These are phyloP conservation scores for Batkoa obscura DNA, from an alignment of 371 early-diverging fungal genomes.

Conservation along the genomic window DNA sequence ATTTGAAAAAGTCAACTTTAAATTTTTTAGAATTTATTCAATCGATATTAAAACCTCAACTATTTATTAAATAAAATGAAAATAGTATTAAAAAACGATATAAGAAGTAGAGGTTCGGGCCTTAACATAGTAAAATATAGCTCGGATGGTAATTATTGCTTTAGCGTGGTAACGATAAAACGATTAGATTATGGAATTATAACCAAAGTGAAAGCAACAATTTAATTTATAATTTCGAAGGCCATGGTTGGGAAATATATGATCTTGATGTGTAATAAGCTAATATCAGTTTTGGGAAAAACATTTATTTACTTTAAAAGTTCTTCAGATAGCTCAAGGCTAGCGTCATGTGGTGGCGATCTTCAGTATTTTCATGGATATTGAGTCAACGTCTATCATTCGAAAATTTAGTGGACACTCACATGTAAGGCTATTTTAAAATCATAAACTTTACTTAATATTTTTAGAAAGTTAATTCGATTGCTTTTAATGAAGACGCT, in stretches of 20 bases:
- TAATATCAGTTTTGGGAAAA: background rate
- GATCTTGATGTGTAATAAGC: background rate
- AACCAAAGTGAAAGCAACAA: background rate
- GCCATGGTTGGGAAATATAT: background rate
- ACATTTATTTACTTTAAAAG: background rate
- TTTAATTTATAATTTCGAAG: background rate
- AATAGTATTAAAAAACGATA: too few species aligned
- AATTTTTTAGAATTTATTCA: too few species aligned
- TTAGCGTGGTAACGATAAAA: background rate
- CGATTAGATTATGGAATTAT: background rate
- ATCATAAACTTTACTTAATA: background rate
- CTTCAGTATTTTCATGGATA: background rate
- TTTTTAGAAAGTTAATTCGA: slow-evolving; percentile 51
- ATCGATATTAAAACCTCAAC: too few species aligned
- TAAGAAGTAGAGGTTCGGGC: too few species aligned
- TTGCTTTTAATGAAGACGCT: slow-evolving; percentile 59
- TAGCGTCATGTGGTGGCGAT: slow-evolving; percentile 1
- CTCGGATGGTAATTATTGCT: too few species aligned
- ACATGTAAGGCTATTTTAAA: slow-evolving; percentile 27
- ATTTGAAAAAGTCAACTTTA: too few species aligned
- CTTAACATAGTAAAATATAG: too few species aligned
- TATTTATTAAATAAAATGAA: too few species aligned
- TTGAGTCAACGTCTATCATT: slow-evolving; percentile 45
- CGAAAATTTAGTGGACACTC: slow-evolving; percentile 61
- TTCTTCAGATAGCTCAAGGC: background rate